phyloP scores from a whole-genome alignment of 805 yeast genomes.

The Yamadazyma ubonensis region DNA sequence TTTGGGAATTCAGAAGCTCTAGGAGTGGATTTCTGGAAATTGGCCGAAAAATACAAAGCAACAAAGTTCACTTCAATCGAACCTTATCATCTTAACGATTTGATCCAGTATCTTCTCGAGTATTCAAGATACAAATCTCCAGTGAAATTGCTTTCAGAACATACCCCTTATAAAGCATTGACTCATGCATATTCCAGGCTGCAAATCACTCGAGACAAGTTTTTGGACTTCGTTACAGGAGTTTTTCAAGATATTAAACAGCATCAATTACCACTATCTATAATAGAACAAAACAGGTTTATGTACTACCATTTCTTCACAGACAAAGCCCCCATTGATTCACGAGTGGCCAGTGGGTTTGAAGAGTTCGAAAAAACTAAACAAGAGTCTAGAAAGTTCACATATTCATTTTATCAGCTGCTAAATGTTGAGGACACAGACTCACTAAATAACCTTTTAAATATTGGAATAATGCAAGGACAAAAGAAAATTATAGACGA shows the following conservation, averaged over 20 bases:
- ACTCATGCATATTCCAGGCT: slow-evolving; percentile 21
- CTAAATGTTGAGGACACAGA: slow-evolving; percentile 13
- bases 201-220: slow-evolving; percentile 17
- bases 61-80: slow-evolving; percentile 25
- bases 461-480: slow-evolving; percentile 25
- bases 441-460: slow-evolving; percentile 13
- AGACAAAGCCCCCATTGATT: slow-evolving; percentile 26
- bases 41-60: slow-evolving; percentile 26
- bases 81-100: slow-evolving; percentile 26
- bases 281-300: slow-evolving; percentile 29
- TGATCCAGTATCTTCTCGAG: slow-evolving; percentile 24
- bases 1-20: slow-evolving; percentile 14
- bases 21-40: slow-evolving; percentile 10
- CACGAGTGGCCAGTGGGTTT: slow-evolving; percentile 11
- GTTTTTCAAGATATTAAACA: slow-evolving; percentile 29
- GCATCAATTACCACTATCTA: slow-evolving; percentile 27
- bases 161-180: background rate
- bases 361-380: background rate
- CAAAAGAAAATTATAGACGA: slow-evolving; percentile 22
- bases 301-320: slow-evolving; percentile 30
- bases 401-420: slow-evolving; percentile 21
- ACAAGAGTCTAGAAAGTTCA: slow-evolving; percentile 18
- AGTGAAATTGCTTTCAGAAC: slow-evolving; percentile 16
- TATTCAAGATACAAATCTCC: slow-evolving; percentile 29
- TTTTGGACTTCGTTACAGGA: slow-evolving; percentile 21